phyloP scores from a whole-genome alignment of 805 yeast genomes.

The Wickerhamomyces canadensis region DNA sequence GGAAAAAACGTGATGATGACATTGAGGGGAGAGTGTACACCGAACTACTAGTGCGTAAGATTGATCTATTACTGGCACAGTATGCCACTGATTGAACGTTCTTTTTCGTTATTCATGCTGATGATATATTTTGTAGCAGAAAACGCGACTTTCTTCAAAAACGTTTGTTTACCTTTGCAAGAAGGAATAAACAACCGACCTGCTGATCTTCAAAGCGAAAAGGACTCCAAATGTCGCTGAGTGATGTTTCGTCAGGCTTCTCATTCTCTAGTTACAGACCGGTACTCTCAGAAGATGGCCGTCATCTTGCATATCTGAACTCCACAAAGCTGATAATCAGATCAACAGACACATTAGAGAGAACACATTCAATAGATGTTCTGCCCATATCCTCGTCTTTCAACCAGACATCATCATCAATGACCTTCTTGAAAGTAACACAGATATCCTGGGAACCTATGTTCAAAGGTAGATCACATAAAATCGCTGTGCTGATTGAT shows the following conservation, averaged over 20 bases:
- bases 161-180: background rate
- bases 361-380: conserved; percentile 6
- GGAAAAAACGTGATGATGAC: too few species aligned
- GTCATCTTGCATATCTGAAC: conserved; percentile 11
- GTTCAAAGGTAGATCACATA: conserved; percentile 2
- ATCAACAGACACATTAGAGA: conserved; percentile 8
- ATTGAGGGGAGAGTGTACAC: too few species aligned
- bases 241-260: conserved; percentile 11
- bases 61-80: too few species aligned
- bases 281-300: conserved; percentile 10
- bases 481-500: conserved; percentile 11
- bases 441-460: conserved; percentile 17
- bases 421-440: conserved; percentile 7
- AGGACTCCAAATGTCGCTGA: conserved; percentile 8
- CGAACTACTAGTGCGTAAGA: too few species aligned
- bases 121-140: too few species aligned
- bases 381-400: too few species aligned
- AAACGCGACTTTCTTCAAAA: background rate
- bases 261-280: conserved; percentile 10
- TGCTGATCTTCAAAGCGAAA: too few species aligned
- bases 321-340: conserved; percentile 11
- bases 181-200: background rate
- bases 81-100: too few species aligned
- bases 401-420: too few species aligned
- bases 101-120: too few species aligned